Conservation (phyloP, 2,329 filamentous ascomycete species). For the Macrophomina phaseolina region DNA sequence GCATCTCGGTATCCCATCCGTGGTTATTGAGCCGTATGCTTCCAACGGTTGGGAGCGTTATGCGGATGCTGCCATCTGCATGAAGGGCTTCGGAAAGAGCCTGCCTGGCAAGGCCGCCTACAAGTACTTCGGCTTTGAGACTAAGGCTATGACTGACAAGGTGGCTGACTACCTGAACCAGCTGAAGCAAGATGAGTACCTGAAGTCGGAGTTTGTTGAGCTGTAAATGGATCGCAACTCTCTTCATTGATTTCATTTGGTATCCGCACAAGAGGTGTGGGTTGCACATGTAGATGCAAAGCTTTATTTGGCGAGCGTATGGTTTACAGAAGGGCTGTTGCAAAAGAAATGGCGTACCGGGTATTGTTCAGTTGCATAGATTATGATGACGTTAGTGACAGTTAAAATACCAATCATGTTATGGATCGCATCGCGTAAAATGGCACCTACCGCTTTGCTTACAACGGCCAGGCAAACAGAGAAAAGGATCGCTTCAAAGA, state of each 20-base stretch:
- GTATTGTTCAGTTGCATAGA: no score
- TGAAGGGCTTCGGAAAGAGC: conserved; percentile 62
- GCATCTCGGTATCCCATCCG: conserved; percentile 51
- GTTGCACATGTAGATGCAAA: no score
- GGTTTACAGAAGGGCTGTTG: no score
- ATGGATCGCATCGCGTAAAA: no score
- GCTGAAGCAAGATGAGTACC: conserved; percentile 40
- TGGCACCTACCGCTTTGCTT: no score
- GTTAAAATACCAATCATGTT: no score
- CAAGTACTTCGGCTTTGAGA: conserved; percentile 62
- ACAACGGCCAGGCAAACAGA: no score
- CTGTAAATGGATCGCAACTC: conserved; percentile 30
- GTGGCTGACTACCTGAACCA: conserved; percentile 45
- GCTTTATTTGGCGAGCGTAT: no score
- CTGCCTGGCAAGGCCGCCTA: conserved; percentile 62
- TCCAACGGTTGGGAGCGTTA: conserved; percentile 66
- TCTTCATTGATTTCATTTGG: neutral
- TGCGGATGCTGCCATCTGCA: conserved; percentile 61
- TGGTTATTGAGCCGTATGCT: conserved; percentile 67
- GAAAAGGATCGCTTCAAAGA: no score
- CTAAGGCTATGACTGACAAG: conserved; percentile 50
- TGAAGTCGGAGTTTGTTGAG: conserved; percentile 41
- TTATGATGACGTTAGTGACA: no score
- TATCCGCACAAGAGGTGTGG: no score
- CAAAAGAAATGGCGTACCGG: no score